Conservation (phyloP, 192 early-diverging fungal species). For the Thamnidium elegans region DNA sequence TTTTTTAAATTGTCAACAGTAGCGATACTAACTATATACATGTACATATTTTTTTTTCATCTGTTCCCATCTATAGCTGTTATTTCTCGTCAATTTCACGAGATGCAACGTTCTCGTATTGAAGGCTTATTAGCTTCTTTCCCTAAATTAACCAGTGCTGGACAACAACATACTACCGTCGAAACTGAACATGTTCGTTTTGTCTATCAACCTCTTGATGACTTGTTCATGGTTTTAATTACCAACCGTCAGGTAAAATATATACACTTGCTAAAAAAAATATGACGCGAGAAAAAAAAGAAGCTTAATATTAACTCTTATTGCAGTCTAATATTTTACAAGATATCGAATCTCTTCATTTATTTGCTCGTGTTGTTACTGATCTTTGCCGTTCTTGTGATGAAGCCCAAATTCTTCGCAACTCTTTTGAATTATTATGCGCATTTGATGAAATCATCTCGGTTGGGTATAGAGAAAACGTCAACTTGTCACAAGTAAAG, state of each 20-base stretch:
- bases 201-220: conserved; percentile 97
- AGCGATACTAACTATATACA: too few species aligned
- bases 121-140: conserved; percentile 96
- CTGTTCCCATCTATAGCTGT: conserved; percentile 49
- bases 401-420: conserved; percentile 80
- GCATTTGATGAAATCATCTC: conserved; percentile 97
- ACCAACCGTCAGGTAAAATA: conserved; percentile 79
- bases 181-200: conserved; percentile 97
- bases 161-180: conserved; percentile 94
- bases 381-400: conserved; percentile 85
- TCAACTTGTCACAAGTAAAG: conserved; percentile 86
- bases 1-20: background rate
- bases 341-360: conserved; percentile 95
- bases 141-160: conserved; percentile 89
- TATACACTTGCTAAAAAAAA: too few species aligned
- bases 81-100: conserved; percentile 94
- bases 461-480: conserved; percentile 88
- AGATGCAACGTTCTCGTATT: conserved; percentile 94
- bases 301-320: background rate
- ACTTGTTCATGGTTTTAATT: conserved; percentile 93
- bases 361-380: conserved; percentile 88
- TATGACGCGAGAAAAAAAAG: background rate
- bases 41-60: background rate
- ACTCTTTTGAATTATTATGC: conserved; percentile 85
- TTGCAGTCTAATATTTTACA: conserved; percentile 89